These are phyloP conservation scores for Globisporangium solare DNA, from an alignment of 352 stramenopile species.

Conservation along the genomic window DNA sequence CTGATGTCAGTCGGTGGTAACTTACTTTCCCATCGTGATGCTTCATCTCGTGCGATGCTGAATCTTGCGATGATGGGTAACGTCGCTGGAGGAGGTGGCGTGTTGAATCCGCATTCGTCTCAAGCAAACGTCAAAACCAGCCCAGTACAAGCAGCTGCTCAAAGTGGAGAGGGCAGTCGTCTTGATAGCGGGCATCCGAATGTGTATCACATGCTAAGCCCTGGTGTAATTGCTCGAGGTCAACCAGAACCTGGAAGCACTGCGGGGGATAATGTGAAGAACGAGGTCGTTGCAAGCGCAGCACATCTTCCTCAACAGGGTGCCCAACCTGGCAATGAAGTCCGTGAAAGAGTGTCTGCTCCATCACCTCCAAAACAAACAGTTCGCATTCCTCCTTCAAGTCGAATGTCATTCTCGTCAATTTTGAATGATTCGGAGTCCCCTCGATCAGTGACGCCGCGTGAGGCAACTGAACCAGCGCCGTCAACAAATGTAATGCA, in stretches of 20 bases:
- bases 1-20: constrained; percentile 15
- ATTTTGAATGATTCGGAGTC: constrained; percentile 86
- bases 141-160: constrained; percentile 5
- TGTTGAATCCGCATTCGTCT: constrained; percentile 12
- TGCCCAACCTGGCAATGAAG: constrained; percentile 1
- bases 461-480: constrained; percentile 5
- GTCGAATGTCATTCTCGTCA: constrained; percentile 87
- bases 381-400: constrained; percentile 33
- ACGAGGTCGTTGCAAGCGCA: not conserved
- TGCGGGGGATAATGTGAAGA: not conserved
- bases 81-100: constrained; percentile 9
- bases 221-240: constrained; percentile 1
- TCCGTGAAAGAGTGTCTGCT: not conserved
- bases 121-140: constrained; percentile 13
- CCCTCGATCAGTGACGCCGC: constrained; percentile 15
- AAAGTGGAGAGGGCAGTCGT: constrained; percentile 5
- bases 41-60: constrained; percentile 49
- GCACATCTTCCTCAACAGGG: not conserved
- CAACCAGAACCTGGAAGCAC: not conserved
- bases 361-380: constrained; percentile 17
- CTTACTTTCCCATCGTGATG: constrained; percentile 33
- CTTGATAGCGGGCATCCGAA: constrained; percentile 2
- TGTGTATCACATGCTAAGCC: constrained; percentile 14
- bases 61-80: constrained; percentile 52
- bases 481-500: constrained; percentile 14